Evolutionary conservation across 129 eudicot genomes (phyloP).

Genomic region (Chrysanthemum makinoi): DNA sequence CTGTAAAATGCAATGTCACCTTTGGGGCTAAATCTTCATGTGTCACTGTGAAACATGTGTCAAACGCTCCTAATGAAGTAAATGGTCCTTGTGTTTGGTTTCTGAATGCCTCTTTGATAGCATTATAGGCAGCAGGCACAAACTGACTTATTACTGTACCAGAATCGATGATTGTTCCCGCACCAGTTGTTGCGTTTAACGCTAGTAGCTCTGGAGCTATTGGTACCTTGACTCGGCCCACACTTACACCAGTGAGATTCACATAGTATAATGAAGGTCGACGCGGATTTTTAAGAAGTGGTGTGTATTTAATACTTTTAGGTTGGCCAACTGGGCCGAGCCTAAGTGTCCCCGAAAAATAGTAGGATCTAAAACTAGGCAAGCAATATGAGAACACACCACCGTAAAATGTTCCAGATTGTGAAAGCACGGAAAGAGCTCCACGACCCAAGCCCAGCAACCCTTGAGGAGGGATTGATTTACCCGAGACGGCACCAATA

Average conservation of each 20-base stretch:
- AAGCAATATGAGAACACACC: slow-evolving; percentile 84
- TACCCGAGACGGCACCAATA: slow-evolving; percentile 49
- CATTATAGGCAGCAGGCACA: slow-evolving; percentile 50
- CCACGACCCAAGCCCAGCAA: slow-evolving; percentile 88
- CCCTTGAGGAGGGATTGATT: slow-evolving; percentile 82
- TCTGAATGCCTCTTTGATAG: slow-evolving; percentile 60
- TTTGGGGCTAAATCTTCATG: slow-evolving; percentile 60
- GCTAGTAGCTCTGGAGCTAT: slow-evolving; percentile 63
- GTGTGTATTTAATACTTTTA: slow-evolving; percentile 69
- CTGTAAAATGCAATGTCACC: slow-evolving; percentile 57
- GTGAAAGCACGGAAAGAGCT: slow-evolving; percentile 67
- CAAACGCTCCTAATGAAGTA: slow-evolving; percentile 73
- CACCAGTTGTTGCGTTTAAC: slow-evolving; percentile 75
- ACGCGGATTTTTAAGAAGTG: slow-evolving; percentile 73
- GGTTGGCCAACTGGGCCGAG: slow-evolving; percentile 92
- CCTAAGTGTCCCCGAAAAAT: slow-evolving; percentile 84
- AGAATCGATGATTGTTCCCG: slow-evolving; percentile 86
- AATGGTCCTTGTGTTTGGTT: slow-evolving; percentile 72
- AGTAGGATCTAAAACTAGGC: slow-evolving; percentile 92
- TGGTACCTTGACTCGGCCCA: slow-evolving; percentile 71
- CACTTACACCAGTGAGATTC: slow-evolving; percentile 73
- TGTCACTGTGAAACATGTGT: slow-evolving; percentile 77
- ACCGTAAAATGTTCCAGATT: slow-evolving; percentile 54
- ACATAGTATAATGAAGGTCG: slow-evolving; percentile 87
- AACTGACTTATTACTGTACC: slow-evolving; percentile 93